These are phyloP conservation scores for Acanthamoeba castellanii DNA, from an alignment of 208 protist genomes.

Conservation along the genomic window DNA sequence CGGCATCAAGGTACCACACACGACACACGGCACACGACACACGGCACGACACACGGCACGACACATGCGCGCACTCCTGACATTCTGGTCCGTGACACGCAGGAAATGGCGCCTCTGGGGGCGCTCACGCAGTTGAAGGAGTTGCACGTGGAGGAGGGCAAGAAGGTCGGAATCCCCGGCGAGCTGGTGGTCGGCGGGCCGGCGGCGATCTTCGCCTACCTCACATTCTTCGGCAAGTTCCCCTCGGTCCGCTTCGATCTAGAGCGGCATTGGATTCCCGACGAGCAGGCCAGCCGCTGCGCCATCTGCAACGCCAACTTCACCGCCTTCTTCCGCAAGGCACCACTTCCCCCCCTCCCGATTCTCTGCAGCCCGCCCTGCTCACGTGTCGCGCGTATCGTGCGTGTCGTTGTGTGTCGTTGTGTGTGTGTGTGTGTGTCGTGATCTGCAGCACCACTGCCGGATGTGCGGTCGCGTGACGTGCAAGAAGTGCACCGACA, in stretches of 20 bases:
- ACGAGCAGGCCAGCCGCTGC: constrained; percentile 12
- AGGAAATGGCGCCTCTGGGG: background rate
- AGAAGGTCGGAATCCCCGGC: background rate
- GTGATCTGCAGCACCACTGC: constrained; percentile 20
- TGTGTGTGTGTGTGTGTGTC: too few relatives aligned
- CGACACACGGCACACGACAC: too few relatives aligned
- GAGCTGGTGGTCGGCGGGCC: background rate
- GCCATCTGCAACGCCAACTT: constrained; percentile 4
- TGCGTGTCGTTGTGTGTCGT: too few relatives aligned
- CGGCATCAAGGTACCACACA: background rate
- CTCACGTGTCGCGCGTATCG: too few relatives aligned
- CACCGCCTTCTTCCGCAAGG: constrained; percentile 53
- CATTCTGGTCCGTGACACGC: background rate
- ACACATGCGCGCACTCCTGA: background rate
- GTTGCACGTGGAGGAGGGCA: constrained; percentile 24
- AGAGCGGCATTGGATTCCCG: constrained; percentile 9
- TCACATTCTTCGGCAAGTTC: background rate
- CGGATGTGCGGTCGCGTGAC: constrained; percentile 33
- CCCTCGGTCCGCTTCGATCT: background rate
- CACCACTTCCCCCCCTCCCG: background rate
- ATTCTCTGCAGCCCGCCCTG: background rate
- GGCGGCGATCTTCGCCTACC: background rate
- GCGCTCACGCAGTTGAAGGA: background rate
- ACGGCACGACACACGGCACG: background rate
- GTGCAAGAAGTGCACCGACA: constrained; percentile 48